Conservation (phyloP, 1,139 yeast genomes). For the Diutina sp. region DNA sequence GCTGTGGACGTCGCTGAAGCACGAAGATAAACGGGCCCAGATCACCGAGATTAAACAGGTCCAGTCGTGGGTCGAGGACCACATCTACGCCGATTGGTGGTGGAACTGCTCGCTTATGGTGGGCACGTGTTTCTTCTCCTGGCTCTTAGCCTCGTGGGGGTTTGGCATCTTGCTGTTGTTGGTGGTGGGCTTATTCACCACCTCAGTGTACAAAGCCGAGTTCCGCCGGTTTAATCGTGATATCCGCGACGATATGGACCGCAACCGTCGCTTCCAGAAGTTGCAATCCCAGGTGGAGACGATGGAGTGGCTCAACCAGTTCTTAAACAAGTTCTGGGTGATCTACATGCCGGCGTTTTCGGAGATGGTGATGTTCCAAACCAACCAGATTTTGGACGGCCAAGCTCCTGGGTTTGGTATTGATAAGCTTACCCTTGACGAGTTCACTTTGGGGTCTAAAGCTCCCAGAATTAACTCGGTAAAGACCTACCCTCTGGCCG, state of each 20-base stretch:
- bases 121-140: constrained; percentile 63
- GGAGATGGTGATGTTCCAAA: constrained; percentile 57
- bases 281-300: constrained; percentile 55
- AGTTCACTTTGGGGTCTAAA: constrained; percentile 68
- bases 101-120: constrained; percentile 51
- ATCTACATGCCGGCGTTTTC: constrained; percentile 78
- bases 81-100: constrained; percentile 59
- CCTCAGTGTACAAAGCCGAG: constrained; percentile 58
- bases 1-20: neutral
- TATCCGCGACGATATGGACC: constrained; percentile 59
- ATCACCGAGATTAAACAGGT: constrained; percentile 18
- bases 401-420: constrained; percentile 77
- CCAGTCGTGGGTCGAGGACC: constrained; percentile 53
- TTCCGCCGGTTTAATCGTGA: constrained; percentile 63
- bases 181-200: constrained; percentile 44
- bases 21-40: constrained; percentile 14
- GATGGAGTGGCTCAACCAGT: constrained; percentile 70
- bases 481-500: constrained; percentile 57
- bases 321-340: constrained; percentile 72
- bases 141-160: constrained; percentile 45
- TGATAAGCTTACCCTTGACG: constrained; percentile 57
- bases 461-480: constrained; percentile 65
- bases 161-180: constrained; percentile 29
- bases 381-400: constrained; percentile 53
- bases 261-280: constrained; percentile 46